Conservation (phyloP, 169 alveolate genomes). For the Eimeria maxima region DNA sequence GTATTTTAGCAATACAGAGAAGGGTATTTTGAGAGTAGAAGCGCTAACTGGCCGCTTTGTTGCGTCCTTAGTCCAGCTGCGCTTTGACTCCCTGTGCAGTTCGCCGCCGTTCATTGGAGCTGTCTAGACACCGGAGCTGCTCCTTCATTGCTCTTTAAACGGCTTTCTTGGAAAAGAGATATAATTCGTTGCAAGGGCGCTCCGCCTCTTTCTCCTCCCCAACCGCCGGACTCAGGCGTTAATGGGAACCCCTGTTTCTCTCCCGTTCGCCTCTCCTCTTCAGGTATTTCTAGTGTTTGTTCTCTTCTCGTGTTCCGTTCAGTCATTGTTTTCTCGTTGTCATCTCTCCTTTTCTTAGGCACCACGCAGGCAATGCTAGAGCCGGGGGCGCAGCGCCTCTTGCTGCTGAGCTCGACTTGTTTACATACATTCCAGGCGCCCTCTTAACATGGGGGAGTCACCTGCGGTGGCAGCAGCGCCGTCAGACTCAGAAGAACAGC, state of each 20-base stretch:
- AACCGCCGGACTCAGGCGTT: background rate
- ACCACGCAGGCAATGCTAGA: background rate
- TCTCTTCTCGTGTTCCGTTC: background rate
- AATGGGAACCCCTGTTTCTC: background rate
- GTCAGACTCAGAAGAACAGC: conserved; percentile 33
- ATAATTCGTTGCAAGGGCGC: background rate
- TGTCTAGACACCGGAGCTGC: background rate
- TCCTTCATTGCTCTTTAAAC: background rate
- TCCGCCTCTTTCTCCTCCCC: background rate
- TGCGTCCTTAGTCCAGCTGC: background rate
- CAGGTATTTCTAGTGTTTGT: background rate
- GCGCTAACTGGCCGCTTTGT: background rate
- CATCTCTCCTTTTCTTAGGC: background rate
- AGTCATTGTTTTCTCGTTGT: background rate
- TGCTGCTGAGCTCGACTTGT: background rate
- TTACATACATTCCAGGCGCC: background rate
- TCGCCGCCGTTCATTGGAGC: background rate
- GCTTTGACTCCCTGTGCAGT: background rate
- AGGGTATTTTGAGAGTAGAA: background rate
- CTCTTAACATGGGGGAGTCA: conserved; percentile 48
- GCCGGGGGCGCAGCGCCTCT: background rate
- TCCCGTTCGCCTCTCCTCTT: background rate
- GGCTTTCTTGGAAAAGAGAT: background rate
- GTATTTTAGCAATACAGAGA: background rate
- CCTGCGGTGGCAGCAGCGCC: conserved; percentile 23